Percentiles rank a stretch among this genome's conserved stretches.
Evolutionary conservation across 768 basidiomycete genomes (phyloP).

Genomic region (Peribolospora kevripleyi): DNA sequence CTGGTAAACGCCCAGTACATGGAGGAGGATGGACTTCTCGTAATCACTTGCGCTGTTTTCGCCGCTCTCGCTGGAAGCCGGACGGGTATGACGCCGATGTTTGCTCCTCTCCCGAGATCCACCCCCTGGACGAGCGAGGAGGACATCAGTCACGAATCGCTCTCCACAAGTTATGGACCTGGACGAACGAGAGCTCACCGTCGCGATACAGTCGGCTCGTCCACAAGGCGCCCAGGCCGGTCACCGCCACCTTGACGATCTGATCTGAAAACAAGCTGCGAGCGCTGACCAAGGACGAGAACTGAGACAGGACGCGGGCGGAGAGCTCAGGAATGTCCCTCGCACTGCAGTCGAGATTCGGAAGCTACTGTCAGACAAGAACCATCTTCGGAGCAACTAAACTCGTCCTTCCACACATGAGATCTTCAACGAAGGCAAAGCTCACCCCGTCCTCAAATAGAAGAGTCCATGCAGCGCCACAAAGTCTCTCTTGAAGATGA

Average conservation of each 20-base stretch:
- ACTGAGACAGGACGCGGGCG: conserved; percentile 30
- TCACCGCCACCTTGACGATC: conserved; percentile 46
- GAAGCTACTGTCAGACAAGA: neutral
- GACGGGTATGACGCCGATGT: neutral
- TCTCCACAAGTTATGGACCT: too few species aligned
- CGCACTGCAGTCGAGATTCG: neutral
- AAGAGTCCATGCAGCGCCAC: conserved; percentile 52
- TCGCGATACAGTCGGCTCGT: conserved; percentile 47
- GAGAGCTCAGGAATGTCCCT: conserved; percentile 19
- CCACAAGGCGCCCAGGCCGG: conserved; percentile 63
- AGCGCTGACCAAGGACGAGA: conserved; percentile 36
- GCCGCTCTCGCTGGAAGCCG: neutral
- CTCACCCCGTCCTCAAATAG: conserved; percentile 24
- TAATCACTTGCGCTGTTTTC: conserved; percentile 15
- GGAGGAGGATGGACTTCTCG: conserved; percentile 26
- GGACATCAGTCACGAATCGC: too few species aligned
- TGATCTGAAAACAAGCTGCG: conserved; percentile 49
- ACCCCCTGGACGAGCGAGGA: too few species aligned
- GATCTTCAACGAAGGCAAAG: neutral
- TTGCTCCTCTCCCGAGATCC: neutral
- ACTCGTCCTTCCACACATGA: conserved; percentile 3
- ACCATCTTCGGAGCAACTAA: conserved; percentile 2
- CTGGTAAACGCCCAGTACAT: conserved; percentile 41
- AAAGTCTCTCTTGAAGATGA: conserved; percentile 44
- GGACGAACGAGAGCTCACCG: neutral